Base-by-base conservation (phyloP, 441 rosid genomes). In the Gossypium davidsonii region DNA sequence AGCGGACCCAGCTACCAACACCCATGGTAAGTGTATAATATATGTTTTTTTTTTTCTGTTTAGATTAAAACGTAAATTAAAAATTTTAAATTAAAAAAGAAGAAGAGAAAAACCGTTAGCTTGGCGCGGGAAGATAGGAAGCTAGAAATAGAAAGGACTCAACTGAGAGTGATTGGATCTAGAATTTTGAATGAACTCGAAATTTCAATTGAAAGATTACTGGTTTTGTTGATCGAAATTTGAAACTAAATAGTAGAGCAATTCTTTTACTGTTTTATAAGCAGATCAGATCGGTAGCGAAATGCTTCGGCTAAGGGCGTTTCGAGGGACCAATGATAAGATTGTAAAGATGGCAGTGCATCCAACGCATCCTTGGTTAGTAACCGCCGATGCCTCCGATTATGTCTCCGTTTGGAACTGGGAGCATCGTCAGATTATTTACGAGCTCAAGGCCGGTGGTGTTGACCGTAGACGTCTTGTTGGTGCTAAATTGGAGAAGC, bases 281-380 rank as follows among this genome's bases (percentile, higher is more conserved):
- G 14, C 18, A 11, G 39, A 60, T 39, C 42, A 28, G 28, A 73
- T 37, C 48, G 57, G 2, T 23, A 28, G 65, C 78, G 79, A 53
- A 68, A 88, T 90, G 91, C 83, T 95, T 82, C 93, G 94, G 44
- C 81, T 94, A 60, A 89, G 81, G 80, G 97, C 98, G 71, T 92
- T 89, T 76, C 80, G 90, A 76, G 93, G 91, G 44, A 88, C 85
- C 37, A 79, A 34, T 66, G 90, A 85, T 60, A 95, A 91, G 93
- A 85, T 91, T 48, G 96, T 91, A 76, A 92, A 95, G 89, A 90
- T 92, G 49, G 98, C 92, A 63, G 79, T 92, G 60, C 99, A 92
- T 78, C 97, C 98, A 3, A 95, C 95, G 81, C 97, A 92, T 76
- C 95, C 99, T 67, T 92, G 99, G 97, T 88, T 92, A 26, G 96